These are phyloP conservation scores for Pseudogymnoascus sp. DNA, from an alignment of 2,329 filamentous ascomycete genomes.

Conservation along the genomic window DNA sequence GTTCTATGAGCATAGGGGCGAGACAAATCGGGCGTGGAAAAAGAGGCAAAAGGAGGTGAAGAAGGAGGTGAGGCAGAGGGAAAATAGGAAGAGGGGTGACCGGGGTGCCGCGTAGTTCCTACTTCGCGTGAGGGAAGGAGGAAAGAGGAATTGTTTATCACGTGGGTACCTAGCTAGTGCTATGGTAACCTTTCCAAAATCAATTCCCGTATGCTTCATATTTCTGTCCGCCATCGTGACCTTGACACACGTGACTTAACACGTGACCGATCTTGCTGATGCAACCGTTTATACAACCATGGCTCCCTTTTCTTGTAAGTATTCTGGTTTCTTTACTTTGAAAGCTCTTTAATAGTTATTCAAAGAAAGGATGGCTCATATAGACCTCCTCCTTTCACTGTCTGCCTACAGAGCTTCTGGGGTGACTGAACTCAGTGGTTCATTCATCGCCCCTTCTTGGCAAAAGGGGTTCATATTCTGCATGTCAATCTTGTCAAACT, in stretches of 20 bases:
- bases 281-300: neutral
- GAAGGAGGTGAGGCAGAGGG: conserved; percentile 61
- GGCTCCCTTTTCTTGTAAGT: neutral
- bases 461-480: neutral
- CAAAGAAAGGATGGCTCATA: neutral
- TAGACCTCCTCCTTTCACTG: neutral
- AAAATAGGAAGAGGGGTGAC: conserved; percentile 49
- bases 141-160: neutral
- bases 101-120: conserved; percentile 5
- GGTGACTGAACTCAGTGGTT: neutral
- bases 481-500: neutral
- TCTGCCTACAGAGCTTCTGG: neutral
- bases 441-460: neutral
- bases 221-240: neutral
- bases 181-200: neutral
- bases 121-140: neutral
- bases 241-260: neutral
- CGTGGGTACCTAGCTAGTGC: neutral
- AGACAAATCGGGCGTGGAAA: conserved; percentile 61
- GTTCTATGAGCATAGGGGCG: conserved; percentile 61
- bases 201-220: neutral
- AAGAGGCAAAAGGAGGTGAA: conserved; percentile 52
- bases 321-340: neutral
- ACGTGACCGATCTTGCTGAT: neutral
- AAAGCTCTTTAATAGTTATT: neutral